Base-by-base conservation (phyloP, 148 eudicot species). In the Vaccinium vitisidaea region DNA sequence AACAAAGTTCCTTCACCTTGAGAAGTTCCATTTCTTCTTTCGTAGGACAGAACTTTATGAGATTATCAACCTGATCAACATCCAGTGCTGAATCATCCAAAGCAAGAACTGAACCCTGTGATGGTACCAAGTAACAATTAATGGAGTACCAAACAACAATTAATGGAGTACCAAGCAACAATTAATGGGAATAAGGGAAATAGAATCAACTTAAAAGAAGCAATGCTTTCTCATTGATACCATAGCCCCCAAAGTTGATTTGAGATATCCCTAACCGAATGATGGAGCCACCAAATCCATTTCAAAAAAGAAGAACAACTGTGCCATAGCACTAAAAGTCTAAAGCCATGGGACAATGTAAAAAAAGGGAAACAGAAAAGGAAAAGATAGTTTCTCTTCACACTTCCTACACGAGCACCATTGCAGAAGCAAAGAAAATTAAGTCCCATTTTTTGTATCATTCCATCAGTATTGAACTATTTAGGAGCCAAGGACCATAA, bases 81-180 rank as follows among this genome's bases (percentile, higher is more conserved):
- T 92, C 95, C 83, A 92, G 83, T 55, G 91, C 90, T n/a, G 91
- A 86, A 83, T 92, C 93, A 71, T 92, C 95, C 90, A 92, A 88
- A 48, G 92, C 87, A 86, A 92, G 93, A 74, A 91, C 87, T 39
- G 91, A 91, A 83, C 84, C 88, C 95, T 92, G 92, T 49, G 79
- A 27, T 48, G 52, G 52, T 75, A 25, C 59, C 32, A 70, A 61
- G 46, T 27, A 32, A 81, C 48, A 32, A 21, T 43, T 12, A 46
- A 69, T 78, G 69, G 63, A 23, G 63, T 75, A 39, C 48, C 32
- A 69, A 59, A 27, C 48, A 32, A 76, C 46, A 21, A 21, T 54
- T 11, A 55, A 69, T 78, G 69, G 63, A 23, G 63, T 75, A 43
- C 48, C 32, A 69, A 61, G 46, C 48, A 32, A 76, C 48, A 21